phyloP scores from a whole-genome alignment of 192 early-diverging fungal genomes.

The Gonapodya prolifera region DNA sequence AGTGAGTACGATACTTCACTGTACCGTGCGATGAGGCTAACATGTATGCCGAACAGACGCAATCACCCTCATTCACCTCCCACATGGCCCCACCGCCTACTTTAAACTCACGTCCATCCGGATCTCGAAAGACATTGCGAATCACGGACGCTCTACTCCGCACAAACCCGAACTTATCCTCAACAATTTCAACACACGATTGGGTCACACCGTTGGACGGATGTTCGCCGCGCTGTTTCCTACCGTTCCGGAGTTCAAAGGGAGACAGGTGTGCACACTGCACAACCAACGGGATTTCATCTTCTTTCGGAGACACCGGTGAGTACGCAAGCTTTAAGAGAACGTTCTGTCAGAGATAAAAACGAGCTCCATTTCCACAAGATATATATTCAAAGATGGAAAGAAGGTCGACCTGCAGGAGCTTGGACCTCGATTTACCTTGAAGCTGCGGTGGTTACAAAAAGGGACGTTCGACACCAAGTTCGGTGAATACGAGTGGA shows the following conservation, averaged over 20 bases:
- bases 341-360: too few species aligned
- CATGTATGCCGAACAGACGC: constrained; percentile 40
- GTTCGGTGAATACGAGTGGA: constrained; percentile 93
- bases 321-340: too few species aligned
- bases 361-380: too few species aligned
- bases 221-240: constrained; percentile 95
- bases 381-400: constrained; percentile 79
- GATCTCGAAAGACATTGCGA: constrained; percentile 62
- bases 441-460: constrained; percentile 88
- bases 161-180: constrained; percentile 93
- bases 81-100: constrained; percentile 91
- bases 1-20: constrained; percentile 35
- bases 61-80: constrained; percentile 86
- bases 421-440: constrained; percentile 87
- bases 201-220: constrained; percentile 92
- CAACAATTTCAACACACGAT: constrained; percentile 91
- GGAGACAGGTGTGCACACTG: constrained; percentile 85
- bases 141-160: constrained; percentile 61
- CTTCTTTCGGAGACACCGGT: constrained; percentile 92
- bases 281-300: constrained; percentile 99
- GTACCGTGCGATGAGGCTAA: neutral
- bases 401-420: constrained; percentile 71
- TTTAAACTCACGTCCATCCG: constrained; percentile 80
- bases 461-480: constrained; percentile 81
- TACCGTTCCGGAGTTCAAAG: constrained; percentile 92